These are phyloP conservation scores for Cladosporium sp. DNA, from an alignment of 2,329 filamentous ascomycete species.

Conservation along the genomic window DNA sequence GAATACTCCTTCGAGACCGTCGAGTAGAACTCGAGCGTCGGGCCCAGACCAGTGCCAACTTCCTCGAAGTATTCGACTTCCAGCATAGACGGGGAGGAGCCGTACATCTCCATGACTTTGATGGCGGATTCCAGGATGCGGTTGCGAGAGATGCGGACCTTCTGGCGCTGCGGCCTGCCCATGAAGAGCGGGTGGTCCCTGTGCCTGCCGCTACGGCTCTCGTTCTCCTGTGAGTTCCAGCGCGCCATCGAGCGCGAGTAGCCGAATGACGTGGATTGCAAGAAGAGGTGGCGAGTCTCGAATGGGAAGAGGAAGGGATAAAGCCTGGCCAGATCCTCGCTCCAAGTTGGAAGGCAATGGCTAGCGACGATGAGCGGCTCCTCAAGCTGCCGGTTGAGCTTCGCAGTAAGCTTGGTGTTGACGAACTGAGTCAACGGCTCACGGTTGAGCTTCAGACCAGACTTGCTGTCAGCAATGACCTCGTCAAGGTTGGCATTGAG, in stretches of 20 bases:
- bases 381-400: slow-evolving; percentile 92
- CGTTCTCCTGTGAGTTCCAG: slow-evolving; percentile 76
- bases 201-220: slow-evolving; percentile 71
- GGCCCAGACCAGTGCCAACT: slow-evolving; percentile 90
- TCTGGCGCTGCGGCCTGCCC: slow-evolving; percentile 86
- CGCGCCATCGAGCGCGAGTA: slow-evolving; percentile 95
- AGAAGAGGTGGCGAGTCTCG: slow-evolving; percentile 90
- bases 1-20: slow-evolving; percentile 95
- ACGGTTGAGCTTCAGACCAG: slow-evolving; percentile 61
- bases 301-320: slow-evolving; percentile 98
- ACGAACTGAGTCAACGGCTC: slow-evolving; percentile 92
- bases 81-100: slow-evolving; percentile 88
- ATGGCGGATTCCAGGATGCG: slow-evolving; percentile 93
- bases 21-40: slow-evolving; percentile 95
- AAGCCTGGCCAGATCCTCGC: slow-evolving; percentile 83
- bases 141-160: slow-evolving; percentile 92
- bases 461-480: slow-evolving; percentile 72
- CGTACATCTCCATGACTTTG: slow-evolving; percentile 98
- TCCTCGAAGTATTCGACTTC: slow-evolving; percentile 99
- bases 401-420: slow-evolving; percentile 96
- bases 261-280: slow-evolving; percentile 96
- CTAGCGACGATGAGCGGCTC: slow-evolving; percentile 96
- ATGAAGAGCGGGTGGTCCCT: slow-evolving; percentile 87
- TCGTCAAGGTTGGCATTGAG: slow-evolving; percentile 92
- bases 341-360: slow-evolving; percentile 92